Evolutionary conservation across 1,139 yeast species (phyloP), one percentile per base, ranked within the genome.

Genomic region (Kurtzmaniella quercitrusa): DNA sequence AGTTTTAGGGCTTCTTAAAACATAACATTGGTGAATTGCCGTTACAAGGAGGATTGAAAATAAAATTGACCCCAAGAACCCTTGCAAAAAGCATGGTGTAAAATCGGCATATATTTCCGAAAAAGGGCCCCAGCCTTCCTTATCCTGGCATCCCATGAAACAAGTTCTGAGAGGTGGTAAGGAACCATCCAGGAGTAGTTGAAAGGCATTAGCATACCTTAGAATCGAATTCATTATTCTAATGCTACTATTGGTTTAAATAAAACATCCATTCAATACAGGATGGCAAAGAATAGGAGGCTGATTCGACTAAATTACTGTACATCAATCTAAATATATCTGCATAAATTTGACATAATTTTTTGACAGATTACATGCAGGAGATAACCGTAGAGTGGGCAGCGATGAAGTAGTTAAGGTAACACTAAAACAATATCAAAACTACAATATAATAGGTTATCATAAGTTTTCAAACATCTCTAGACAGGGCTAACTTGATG

Each of bases 21-120:
- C 14, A 57, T 21, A 5, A 57, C 10, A 3, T 56, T 46, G 17
- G 57, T 54, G 6, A 56, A 21, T 1, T 67, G 68, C 76, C 75
- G 70, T 45, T 56, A 69, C 15, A 59, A 49, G 3, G 68, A 47
- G 21, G 65, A 50, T 1, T 62, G 53, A 9, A 59, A 40, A 43
- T 14, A 37, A n/a, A 18, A 31, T 4, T 9, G 40, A 14, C 10
- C 41, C 44, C 15, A 40, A 39, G 23, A 40, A 31, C 14, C 45
- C 45, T 34, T 43, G 45, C 15, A 40, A 39, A 23, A 43, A 43
- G 18, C 45, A 43, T n/a, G 42, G 42, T 2, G 45, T 40, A 23
- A 43, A 38, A 19, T 43, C 45, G 3, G 44, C 44, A 34, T 40
- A 40, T 21, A 37, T 36, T 3, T 16, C 16, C 10, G 45, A 43